phyloP scores from a whole-genome alignment of 108 stramenopile genomes.

The Pseudonitzschia pungens region DNA sequence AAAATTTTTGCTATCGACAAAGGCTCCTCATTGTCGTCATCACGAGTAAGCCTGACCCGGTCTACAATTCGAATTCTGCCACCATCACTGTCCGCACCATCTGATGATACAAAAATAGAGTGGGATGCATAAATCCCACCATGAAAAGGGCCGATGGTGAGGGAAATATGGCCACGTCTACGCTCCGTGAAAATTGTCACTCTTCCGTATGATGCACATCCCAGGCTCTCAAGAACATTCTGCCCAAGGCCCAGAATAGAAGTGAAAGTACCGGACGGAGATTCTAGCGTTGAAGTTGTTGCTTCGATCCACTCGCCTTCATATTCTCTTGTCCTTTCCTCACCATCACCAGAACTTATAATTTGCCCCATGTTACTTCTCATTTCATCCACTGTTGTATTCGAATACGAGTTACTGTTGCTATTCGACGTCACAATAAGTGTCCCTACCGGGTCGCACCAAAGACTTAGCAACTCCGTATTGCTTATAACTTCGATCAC shows the following conservation, averaged over 20 bases:
- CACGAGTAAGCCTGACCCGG: slow-evolving; percentile 47
- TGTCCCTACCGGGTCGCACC: slow-evolving; percentile 69
- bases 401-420: slow-evolving; percentile 24
- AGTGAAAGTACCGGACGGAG: slow-evolving; percentile 37
- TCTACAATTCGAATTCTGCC: slow-evolving; percentile 49
- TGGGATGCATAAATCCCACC: slow-evolving; percentile 59
- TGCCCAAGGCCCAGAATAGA: slow-evolving; percentile 25
- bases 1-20: slow-evolving; percentile 8
- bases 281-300: slow-evolving; percentile 47
- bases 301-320: slow-evolving; percentile 84
- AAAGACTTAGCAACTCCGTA: slow-evolving; percentile 54
- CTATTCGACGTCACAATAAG: slow-evolving; percentile 58
- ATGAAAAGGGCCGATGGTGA: slow-evolving; percentile 62
- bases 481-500: slow-evolving; percentile 65
- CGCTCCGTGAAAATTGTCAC: slow-evolving; percentile 75
- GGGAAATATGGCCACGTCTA: slow-evolving; percentile 50
- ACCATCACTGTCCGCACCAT: slow-evolving; percentile 9
- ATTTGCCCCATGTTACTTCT: not conserved
- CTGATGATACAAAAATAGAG: slow-evolving; percentile 40
- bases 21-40: slow-evolving; percentile 23
- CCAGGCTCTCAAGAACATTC: slow-evolving; percentile 22
- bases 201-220: slow-evolving; percentile 40
- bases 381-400: not conserved
- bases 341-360: not conserved
- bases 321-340: slow-evolving; percentile 38